Evolutionary conservation across 768 basidiomycete genomes (phyloP).

Genomic region (Leccinellum luteum): DNA sequence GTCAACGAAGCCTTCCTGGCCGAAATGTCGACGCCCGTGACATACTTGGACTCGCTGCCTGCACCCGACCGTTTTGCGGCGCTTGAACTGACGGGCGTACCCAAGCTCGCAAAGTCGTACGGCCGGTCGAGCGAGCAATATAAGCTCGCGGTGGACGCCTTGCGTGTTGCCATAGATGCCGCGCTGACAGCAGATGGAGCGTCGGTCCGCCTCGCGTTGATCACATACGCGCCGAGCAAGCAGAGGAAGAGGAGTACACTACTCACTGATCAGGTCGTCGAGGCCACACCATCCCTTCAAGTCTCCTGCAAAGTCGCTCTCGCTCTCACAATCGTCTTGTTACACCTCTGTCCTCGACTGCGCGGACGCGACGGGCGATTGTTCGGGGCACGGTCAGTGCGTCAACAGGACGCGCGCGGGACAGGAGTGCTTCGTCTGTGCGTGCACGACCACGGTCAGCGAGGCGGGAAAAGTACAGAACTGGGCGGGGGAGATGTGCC

Average conservation of each 20-base stretch:
- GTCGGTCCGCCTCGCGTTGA: constrained; percentile 49
- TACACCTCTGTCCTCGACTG: constrained; percentile 54
- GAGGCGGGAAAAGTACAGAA: constrained; percentile 54
- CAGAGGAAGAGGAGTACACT: constrained; percentile 40
- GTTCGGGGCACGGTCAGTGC: constrained; percentile 72
- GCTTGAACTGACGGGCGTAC: too few relatives aligned
- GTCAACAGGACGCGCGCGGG: constrained; percentile 58
- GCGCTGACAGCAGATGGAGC: too few relatives aligned
- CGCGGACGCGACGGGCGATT: constrained; percentile 57
- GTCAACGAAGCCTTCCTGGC: too few relatives aligned
- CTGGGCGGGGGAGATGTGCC: constrained; percentile 77
- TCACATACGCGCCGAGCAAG: constrained; percentile 43
- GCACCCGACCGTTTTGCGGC: too few relatives aligned
- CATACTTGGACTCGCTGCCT: too few relatives aligned
- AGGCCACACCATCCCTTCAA: constrained; percentile 38
- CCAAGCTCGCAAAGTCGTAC: constrained; percentile 44
- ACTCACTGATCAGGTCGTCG: constrained; percentile 43
- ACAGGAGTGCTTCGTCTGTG: too few relatives aligned
- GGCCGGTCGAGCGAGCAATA: constrained; percentile 59
- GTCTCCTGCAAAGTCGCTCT: constrained; percentile 28
- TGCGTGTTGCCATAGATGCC: constrained; percentile 48
- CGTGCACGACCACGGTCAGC: too few relatives aligned
- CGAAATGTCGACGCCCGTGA: too few relatives aligned
- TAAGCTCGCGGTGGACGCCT: constrained; percentile 38
- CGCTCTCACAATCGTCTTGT: constrained; percentile 56